phyloP scores from a whole-genome alignment of 2,329 filamentous ascomycete genomes.

The Plectosphaerella plurivora region DNA sequence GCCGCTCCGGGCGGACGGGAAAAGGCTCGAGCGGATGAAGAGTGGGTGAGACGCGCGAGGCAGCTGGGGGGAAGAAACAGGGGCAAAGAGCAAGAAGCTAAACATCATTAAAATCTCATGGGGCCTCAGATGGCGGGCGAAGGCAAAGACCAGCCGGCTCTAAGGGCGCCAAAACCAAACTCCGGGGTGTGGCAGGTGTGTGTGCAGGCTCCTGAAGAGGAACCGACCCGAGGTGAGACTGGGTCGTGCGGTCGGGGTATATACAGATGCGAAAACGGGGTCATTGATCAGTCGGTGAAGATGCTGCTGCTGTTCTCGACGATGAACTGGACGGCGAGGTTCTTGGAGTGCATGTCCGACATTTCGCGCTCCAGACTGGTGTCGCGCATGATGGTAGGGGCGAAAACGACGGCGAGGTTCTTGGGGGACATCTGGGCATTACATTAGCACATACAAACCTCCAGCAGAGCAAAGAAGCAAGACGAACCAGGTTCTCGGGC shows the following conservation, averaged over 20 bases:
- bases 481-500: slow-evolving; percentile 72
- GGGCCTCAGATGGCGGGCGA: not conserved
- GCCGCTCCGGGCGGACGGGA: not conserved
- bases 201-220: too few relatives aligned
- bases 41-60: too few relatives aligned
- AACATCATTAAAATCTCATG: slow-evolving; percentile 13
- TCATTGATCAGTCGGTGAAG: slow-evolving; percentile 50
- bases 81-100: slow-evolving; percentile 1
- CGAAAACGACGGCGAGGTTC: slow-evolving; percentile 95
- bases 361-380: slow-evolving; percentile 88
- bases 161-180: slow-evolving; percentile 5
- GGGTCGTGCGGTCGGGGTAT: slow-evolving; percentile 1
- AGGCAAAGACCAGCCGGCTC: slow-evolving; percentile 2
- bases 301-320: slow-evolving; percentile 85
- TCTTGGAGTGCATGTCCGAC: slow-evolving; percentile 93
- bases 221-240: too few relatives aligned
- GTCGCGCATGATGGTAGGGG: slow-evolving; percentile 94
- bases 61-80: too few relatives aligned
- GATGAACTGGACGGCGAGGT: slow-evolving; percentile 85
- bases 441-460: not conserved
- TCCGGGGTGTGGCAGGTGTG: too few relatives aligned
- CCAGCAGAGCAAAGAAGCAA: slow-evolving; percentile 7
- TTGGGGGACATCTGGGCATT: slow-evolving; percentile 78
- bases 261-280: slow-evolving; percentile 5
- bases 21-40: too few relatives aligned